phyloP scores from a whole-genome alignment of 2,329 filamentous ascomycete species.

The Cytospora piceae region DNA sequence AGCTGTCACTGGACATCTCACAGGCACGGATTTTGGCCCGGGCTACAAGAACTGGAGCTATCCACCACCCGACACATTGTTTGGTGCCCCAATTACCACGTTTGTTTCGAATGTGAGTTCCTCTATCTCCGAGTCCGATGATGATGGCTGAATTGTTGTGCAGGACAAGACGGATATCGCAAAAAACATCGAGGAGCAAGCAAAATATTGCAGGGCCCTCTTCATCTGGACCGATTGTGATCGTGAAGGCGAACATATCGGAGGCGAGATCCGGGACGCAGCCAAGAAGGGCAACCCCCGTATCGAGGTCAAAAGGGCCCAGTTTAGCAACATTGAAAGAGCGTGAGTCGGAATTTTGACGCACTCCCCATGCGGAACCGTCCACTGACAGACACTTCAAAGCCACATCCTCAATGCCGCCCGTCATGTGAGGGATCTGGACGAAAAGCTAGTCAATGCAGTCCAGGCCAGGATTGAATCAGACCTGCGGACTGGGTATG shows the following conservation, averaged over 20 bases:
- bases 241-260: slow-evolving; percentile 95
- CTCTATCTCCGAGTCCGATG: neutral
- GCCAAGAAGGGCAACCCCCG: slow-evolving; percentile 73
- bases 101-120: slow-evolving; percentile 65
- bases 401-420: slow-evolving; percentile 89
- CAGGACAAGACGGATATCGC: slow-evolving; percentile 82
- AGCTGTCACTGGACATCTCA: slow-evolving; percentile 86
- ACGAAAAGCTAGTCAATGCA: slow-evolving; percentile 84
- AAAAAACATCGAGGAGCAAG: slow-evolving; percentile 81
- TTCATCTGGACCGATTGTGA: slow-evolving; percentile 99
- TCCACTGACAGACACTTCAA: slow-evolving; percentile 27
- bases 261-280: slow-evolving; percentile 83
- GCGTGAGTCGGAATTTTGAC: slow-evolving; percentile 58
- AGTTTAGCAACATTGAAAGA: slow-evolving; percentile 94
- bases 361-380: neutral
- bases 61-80: slow-evolving; percentile 78
- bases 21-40: slow-evolving; percentile 73
- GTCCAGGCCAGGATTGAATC: slow-evolving; percentile 89
- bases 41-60: slow-evolving; percentile 80
- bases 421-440: slow-evolving; percentile 73
- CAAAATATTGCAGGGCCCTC: slow-evolving; percentile 70
- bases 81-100: slow-evolving; percentile 76
- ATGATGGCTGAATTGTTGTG: slow-evolving; percentile 28
- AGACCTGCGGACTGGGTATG: slow-evolving; percentile 88
- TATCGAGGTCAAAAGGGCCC: slow-evolving; percentile 82